phyloP scores from a whole-genome alignment of 129 eudicot species.

The Chrysanthemum makinoi region DNA sequence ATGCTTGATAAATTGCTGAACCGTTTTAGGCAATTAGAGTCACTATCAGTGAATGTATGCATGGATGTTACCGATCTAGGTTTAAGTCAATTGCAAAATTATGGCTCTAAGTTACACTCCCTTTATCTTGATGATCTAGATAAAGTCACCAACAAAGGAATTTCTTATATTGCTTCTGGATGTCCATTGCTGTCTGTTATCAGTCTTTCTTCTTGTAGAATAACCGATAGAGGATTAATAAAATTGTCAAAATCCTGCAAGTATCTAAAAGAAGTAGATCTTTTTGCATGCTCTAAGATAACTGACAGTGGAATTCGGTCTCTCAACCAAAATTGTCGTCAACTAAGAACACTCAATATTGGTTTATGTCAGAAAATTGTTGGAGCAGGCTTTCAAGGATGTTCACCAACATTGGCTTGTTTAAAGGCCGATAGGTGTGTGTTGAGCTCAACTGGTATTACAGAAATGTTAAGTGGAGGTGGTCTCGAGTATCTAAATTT shows the following conservation, averaged over 20 bases:
- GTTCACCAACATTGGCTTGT: slow-evolving; percentile 1
- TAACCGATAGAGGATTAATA: slow-evolving; percentile 45
- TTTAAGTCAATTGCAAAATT: slow-evolving; percentile 23
- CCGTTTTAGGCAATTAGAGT: slow-evolving; percentile 44
- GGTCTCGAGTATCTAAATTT: too few species aligned
- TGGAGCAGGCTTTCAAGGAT: slow-evolving; percentile 60
- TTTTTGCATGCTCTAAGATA: slow-evolving; percentile 38
- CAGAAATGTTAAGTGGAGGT: too few species aligned
- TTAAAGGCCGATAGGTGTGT: too few species aligned
- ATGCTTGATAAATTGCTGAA: slow-evolving; percentile 38
- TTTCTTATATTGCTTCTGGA: slow-evolving; percentile 36
- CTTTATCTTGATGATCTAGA: slow-evolving; percentile 49
- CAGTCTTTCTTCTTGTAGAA: slow-evolving; percentile 50
- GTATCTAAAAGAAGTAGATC: slow-evolving; percentile 45
- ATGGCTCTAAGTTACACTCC: slow-evolving; percentile 39
- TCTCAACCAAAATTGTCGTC: slow-evolving; percentile 37
- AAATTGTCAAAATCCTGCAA: slow-evolving; percentile 46
- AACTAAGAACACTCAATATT: slow-evolving; percentile 44
- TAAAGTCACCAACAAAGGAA: slow-evolving; percentile 3
- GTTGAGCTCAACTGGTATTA: too few species aligned
- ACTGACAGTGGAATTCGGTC: slow-evolving; percentile 36
- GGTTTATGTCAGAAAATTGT: slow-evolving; percentile 30
- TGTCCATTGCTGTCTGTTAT: slow-evolving; percentile 43
- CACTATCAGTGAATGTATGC: slow-evolving; percentile 47
- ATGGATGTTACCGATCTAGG: slow-evolving; percentile 40